Evolutionary conservation across 768 basidiomycete genomes (phyloP).

Genomic region (Leucosporidium yakuticum): DNA sequence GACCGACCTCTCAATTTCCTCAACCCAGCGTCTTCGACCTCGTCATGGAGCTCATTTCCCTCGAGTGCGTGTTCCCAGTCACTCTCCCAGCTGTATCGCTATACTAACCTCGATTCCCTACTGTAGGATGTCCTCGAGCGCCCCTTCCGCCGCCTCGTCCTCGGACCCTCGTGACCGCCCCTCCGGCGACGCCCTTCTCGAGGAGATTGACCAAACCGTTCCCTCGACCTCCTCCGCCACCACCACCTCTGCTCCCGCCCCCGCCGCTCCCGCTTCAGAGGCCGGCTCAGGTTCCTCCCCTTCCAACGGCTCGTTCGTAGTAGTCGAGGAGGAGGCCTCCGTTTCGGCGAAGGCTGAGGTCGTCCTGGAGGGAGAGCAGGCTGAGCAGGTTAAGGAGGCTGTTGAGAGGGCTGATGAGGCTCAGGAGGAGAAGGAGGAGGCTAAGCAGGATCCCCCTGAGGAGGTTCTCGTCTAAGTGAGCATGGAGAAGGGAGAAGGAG

Average conservation of each 20-base stretch:
- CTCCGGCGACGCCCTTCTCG: constrained; percentile 8
- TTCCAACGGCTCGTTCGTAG: constrained; percentile 22
- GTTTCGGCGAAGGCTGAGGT: not conserved
- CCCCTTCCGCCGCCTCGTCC: not conserved
- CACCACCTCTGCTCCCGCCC: not conserved
- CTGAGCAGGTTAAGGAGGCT: constrained; percentile 8
- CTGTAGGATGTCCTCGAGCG: not conserved
- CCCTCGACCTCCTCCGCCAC: constrained; percentile 5
- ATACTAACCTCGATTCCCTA: no score
- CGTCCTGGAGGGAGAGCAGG: constrained; percentile 2
- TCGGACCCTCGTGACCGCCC: constrained; percentile 3
- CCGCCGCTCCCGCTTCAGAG: not conserved
- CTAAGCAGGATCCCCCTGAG: no score
- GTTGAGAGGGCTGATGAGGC: not conserved
- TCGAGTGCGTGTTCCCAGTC: constrained; percentile 49
- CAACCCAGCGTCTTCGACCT: constrained; percentile 61
- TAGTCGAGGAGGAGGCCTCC: constrained; percentile 23
- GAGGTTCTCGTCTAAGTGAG: no score
- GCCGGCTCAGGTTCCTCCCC: not conserved
- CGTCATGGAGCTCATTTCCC: constrained; percentile 74
- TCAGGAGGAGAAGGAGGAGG: not conserved
- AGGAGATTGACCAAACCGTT: constrained; percentile 9
- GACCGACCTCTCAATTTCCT: no score
- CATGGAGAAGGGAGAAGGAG: no score
- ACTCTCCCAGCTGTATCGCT: not conserved